Conservation (phyloP, 1,284 basidiomycete species). For the Ustilago tritici region DNA sequence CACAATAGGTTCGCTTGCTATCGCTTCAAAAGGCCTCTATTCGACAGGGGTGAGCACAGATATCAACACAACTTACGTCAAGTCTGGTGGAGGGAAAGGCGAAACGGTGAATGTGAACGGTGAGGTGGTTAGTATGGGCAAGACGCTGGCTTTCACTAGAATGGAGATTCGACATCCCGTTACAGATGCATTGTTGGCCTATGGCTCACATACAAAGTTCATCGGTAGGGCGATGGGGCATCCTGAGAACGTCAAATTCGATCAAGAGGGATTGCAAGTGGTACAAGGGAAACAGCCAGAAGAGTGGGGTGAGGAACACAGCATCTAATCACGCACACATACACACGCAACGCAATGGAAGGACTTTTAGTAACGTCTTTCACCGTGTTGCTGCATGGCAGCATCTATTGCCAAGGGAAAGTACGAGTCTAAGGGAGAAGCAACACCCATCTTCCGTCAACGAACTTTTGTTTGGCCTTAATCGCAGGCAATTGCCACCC, state of each 20-base stretch:
- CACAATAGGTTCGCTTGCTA: slow-evolving; percentile 83
- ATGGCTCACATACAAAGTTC: slow-evolving; percentile 81
- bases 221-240: slow-evolving; percentile 80
- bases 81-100: slow-evolving; percentile 74
- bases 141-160: slow-evolving; percentile 64
- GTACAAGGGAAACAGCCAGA: slow-evolving; percentile 74
- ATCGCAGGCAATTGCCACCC: slow-evolving; percentile 66
- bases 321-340: slow-evolving; percentile 13
- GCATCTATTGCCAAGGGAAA: neutral
- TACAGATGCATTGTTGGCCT: slow-evolving; percentile 53
- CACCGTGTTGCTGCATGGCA: neutral
- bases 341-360: slow-evolving; percentile 8
- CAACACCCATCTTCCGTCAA: slow-evolving; percentile 62
- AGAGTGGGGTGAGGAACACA: slow-evolving; percentile 38
- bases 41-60: slow-evolving; percentile 90
- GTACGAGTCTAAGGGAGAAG: slow-evolving; percentile 6
- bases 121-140: slow-evolving; percentile 58
- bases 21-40: slow-evolving; percentile 82
- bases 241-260: slow-evolving; percentile 83
- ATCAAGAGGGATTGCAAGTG: slow-evolving; percentile 79
- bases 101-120: slow-evolving; percentile 50
- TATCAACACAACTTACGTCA: slow-evolving; percentile 84
- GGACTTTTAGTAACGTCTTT: neutral
- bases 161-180: slow-evolving; percentile 62
- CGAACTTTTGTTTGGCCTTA: slow-evolving; percentile 59